Percentiles rank a stretch among this genome's conserved stretches.
phyloP scores from a whole-genome alignment of 1,139 yeast species.

The Diutina catenulata region DNA sequence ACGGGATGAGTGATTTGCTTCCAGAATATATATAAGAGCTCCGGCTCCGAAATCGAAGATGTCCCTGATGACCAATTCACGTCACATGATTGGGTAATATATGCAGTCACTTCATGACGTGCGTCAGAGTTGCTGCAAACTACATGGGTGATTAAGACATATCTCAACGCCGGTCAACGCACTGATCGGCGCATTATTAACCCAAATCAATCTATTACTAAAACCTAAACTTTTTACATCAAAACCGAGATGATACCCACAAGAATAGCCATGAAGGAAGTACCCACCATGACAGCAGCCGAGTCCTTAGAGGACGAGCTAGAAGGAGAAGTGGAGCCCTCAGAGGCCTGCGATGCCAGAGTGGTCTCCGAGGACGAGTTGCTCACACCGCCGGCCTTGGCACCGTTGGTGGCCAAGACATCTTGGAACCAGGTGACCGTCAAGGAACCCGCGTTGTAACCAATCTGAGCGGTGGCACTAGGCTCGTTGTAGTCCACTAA shows the following conservation, averaged over 20 bases:
- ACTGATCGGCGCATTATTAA: too few relatives aligned
- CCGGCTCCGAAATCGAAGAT: slow-evolving; percentile 5
- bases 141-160: too few relatives aligned
- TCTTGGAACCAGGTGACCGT: not conserved
- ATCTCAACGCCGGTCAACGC: too few relatives aligned
- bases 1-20: not conserved
- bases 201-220: not conserved
- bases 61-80: not conserved
- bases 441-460: not conserved
- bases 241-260: not conserved
- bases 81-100: slow-evolving; percentile 2
- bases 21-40: not conserved
- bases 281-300: not conserved
- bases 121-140: too few relatives aligned
- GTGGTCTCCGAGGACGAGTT: not conserved
- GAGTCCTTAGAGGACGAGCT: not conserved
- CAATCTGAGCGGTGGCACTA: not conserved
- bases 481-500: not conserved
- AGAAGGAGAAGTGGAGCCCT: not conserved
- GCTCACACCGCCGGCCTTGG: not conserved
- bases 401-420: not conserved
- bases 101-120: too few relatives aligned
- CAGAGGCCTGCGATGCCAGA: not conserved
- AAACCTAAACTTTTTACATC: not conserved
- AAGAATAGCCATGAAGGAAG: not conserved